Percentiles rank a stretch among this genome's conserved stretches.
Conservation (phyloP, 768 basidiomycete genomes). For the Sarcodon aspratus region DNA sequence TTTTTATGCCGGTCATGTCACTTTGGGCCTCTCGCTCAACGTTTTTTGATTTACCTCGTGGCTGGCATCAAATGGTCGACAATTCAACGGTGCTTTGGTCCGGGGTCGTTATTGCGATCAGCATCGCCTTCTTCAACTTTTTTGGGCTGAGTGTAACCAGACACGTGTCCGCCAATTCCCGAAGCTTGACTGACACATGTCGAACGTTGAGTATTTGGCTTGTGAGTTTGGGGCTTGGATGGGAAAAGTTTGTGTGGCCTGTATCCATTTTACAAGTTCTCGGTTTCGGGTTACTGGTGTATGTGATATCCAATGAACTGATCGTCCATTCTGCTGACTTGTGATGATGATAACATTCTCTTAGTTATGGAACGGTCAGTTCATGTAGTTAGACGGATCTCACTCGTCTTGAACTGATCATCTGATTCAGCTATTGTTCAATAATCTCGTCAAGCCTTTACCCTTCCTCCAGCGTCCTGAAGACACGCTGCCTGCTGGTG, state of each 20-base stretch:
- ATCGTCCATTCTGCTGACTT: conserved; percentile 3
- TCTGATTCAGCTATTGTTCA: conserved; percentile 68
- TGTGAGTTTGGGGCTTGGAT: conserved; percentile 78
- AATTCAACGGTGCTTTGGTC: conserved; percentile 46
- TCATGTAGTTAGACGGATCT: conserved; percentile 1
- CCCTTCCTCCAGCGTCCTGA: conserved; percentile 46
- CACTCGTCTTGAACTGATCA: conserved; percentile 3
- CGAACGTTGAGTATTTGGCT: conserved; percentile 96
- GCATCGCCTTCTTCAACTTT: conserved; percentile 46
- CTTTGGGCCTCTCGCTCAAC: conserved; percentile 49
- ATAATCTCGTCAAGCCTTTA: conserved; percentile 61
- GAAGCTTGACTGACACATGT: conserved; percentile 89
- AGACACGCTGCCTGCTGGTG: conserved; percentile 10
- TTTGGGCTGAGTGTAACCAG: conserved; percentile 90
- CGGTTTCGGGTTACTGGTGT: conserved; percentile 87
- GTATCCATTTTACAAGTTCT: conserved; percentile 72
- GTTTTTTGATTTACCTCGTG: conserved; percentile 80
- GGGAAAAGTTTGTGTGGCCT: conserved; percentile 80
- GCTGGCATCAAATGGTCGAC: conserved; percentile 80
- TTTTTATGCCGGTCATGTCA: conserved; percentile 74
- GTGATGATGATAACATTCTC: not conserved
- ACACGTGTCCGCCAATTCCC: conserved; percentile 86
- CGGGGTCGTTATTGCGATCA: conserved; percentile 34
- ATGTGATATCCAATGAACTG: conserved; percentile 22
- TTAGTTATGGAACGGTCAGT: conserved; percentile 74